phyloP scores from a whole-genome alignment of 2,329 filamentous ascomycete species.

The Hypoxylon sp. region DNA sequence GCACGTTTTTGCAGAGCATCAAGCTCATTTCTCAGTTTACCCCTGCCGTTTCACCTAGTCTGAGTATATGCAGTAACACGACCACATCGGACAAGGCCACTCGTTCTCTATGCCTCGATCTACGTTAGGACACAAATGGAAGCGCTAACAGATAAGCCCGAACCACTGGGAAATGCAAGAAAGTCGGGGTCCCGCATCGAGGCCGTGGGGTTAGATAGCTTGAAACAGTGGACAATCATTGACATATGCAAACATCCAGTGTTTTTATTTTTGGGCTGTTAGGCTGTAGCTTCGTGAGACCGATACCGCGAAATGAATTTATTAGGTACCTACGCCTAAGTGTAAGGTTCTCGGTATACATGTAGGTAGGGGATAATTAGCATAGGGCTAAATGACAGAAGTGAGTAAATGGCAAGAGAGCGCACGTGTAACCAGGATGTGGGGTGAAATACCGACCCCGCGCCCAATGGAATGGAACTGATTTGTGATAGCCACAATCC shows the following conservation, averaged over 20 bases:
- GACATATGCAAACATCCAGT: not conserved
- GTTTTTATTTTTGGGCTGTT: conserved; percentile 4
- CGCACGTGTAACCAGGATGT: conserved; percentile 11
- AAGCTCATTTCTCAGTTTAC: conserved; percentile 14
- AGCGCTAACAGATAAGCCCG: conserved; percentile 23
- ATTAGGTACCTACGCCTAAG: too few relatives aligned
- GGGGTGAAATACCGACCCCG: conserved; percentile 5
- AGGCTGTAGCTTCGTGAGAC: not conserved
- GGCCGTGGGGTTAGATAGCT: conserved; percentile 8
- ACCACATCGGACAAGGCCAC: not conserved
- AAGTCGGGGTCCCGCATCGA: conserved; percentile 4
- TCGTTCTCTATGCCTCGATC: not conserved
- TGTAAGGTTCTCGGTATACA: not conserved
- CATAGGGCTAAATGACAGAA: not conserved
- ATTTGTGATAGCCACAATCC: conserved; percentile 33
- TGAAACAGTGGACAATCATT: conserved; percentile 16
- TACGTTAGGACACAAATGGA: conserved; percentile 15
- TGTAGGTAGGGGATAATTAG: not conserved
- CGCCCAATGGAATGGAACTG: conserved; percentile 29
- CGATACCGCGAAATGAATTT: not conserved
- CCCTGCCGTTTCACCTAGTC: conserved; percentile 26
- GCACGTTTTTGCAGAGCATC: conserved; percentile 21
- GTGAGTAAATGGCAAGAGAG: not conserved
- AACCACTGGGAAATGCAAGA: conserved; percentile 16
- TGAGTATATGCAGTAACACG: conserved; percentile 14